These are phyloP conservation scores for Sporisorium scitamineum DNA, from an alignment of 1,284 basidiomycete genomes.

Conservation along the genomic window DNA sequence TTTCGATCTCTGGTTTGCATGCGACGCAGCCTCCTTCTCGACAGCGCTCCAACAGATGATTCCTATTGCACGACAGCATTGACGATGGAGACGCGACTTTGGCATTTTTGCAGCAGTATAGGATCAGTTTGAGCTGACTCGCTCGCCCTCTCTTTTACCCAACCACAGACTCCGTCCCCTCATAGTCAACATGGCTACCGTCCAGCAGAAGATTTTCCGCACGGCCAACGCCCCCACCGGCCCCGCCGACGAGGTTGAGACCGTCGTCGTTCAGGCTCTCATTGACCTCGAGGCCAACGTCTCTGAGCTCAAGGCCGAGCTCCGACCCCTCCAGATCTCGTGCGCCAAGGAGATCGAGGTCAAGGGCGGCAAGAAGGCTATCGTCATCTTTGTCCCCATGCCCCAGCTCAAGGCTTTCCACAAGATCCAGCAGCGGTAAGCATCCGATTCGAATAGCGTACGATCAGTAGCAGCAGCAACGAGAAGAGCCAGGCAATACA, in stretches of 20 bases:
- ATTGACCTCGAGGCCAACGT: conserved; percentile 98
- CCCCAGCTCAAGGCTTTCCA: conserved; percentile 99
- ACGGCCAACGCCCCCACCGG: conserved; percentile 91
- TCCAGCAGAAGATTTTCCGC: conserved; percentile 84
- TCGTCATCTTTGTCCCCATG: conserved; percentile 97
- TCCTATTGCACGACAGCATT: neutral
- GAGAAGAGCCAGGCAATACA: neutral
- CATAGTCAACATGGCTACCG: conserved; percentile 64
- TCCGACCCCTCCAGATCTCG: conserved; percentile 95
- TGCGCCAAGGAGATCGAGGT: conserved; percentile 99
- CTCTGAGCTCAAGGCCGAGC: conserved; percentile 94
- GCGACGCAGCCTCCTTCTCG: neutral
- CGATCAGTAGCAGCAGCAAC: conserved; percentile 19
- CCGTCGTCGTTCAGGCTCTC: conserved; percentile 91
- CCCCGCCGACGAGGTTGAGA: conserved; percentile 91
- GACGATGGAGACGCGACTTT: conserved; percentile 8
- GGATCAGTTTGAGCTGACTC: conserved; percentile 22
- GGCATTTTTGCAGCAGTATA: neutral
- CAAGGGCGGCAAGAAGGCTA: conserved; percentile 95
- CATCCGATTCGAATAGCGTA: conserved; percentile 38
- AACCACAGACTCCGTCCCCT: conserved; percentile 37
- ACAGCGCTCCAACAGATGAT: neutral
- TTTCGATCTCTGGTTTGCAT: too few species aligned
- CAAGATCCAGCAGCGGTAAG: conserved; percentile 96
- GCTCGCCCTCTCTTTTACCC: neutral